phyloP scores from a whole-genome alignment of 192 early-diverging fungal species.

The Chytriomyces hyalinus region DNA sequence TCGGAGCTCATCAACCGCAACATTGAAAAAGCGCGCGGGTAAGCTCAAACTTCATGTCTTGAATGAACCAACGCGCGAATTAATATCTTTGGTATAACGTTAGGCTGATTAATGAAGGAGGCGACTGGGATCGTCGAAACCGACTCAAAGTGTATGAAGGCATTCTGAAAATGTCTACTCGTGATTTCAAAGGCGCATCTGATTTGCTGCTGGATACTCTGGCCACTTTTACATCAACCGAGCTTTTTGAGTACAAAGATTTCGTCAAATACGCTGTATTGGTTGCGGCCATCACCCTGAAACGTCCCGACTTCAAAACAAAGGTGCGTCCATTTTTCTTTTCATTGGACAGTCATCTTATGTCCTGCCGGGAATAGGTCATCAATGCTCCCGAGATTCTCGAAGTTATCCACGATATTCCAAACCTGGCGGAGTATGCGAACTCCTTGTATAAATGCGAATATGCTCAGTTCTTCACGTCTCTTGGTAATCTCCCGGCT shows the following conservation, averaged over 20 bases:
- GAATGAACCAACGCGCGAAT: no score
- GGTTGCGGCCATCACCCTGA: conserved; percentile 83
- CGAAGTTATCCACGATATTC: conserved; percentile 90
- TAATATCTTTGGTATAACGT: background rate
- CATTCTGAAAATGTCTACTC: conserved; percentile 87
- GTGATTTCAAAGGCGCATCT: conserved; percentile 94
- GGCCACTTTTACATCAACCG: conserved; percentile 93
- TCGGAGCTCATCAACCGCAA: conserved; percentile 76
- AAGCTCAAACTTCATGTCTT: conserved; percentile 6
- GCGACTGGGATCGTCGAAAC: conserved; percentile 99
- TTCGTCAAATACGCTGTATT: conserved; percentile 95
- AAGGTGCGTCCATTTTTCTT: conserved; percentile 65
- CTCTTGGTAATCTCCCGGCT: conserved; percentile 62
- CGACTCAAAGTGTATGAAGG: conserved; percentile 96
- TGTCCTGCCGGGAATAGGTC: conserved; percentile 55
- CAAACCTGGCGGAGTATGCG: conserved; percentile 81
- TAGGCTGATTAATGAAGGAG: conserved; percentile 95
- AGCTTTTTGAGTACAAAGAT: conserved; percentile 96
- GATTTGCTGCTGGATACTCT: conserved; percentile 92
- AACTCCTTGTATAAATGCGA: conserved; percentile 89
- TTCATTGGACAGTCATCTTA: background rate
- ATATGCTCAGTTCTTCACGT: conserved; percentile 91
- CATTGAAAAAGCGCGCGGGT: conserved; percentile 81
- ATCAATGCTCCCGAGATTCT: conserved; percentile 95
- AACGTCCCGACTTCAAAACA: conserved; percentile 92